phyloP scores from a whole-genome alignment of 768 basidiomycete species.

The Sistotremastrum niveocremeum region DNA sequence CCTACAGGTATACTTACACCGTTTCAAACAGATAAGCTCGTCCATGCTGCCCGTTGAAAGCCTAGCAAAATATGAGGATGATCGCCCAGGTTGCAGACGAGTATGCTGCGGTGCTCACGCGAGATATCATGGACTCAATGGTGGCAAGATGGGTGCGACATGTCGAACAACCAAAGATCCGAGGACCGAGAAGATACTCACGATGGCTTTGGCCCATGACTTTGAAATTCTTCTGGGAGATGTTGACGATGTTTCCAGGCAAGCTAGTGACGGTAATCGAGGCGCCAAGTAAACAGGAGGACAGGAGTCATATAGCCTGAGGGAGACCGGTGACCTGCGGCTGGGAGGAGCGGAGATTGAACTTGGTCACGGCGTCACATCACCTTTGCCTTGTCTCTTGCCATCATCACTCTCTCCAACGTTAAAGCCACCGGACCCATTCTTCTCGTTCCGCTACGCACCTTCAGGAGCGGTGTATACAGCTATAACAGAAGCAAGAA shows the following conservation, averaged over 20 bases:
- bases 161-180: slow-evolving; percentile 76
- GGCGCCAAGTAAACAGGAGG: no score
- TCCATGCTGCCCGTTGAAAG: slow-evolving; percentile 95
- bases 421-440: no score
- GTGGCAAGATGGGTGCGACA: slow-evolving; percentile 90
- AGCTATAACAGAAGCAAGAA: no score
- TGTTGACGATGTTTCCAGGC: not conserved
- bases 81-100: not conserved
- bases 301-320: no score
- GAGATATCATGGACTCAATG: slow-evolving; percentile 80
- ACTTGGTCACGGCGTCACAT: no score
- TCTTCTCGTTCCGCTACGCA: no score
- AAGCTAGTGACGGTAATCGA: no score
- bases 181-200: slow-evolving; percentile 70
- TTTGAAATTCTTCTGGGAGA: not conserved
- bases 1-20: slow-evolving; percentile 47
- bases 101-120: slow-evolving; percentile 34
- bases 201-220: slow-evolving; percentile 85
- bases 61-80: slow-evolving; percentile 31
- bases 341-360: no score
- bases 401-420: no score
- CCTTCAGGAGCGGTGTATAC: no score
- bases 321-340: no score
- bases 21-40: slow-evolving; percentile 87
- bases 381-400: no score